Conservation (phyloP, 352 stramenopile species). For the Phytophthora melonis region DNA sequence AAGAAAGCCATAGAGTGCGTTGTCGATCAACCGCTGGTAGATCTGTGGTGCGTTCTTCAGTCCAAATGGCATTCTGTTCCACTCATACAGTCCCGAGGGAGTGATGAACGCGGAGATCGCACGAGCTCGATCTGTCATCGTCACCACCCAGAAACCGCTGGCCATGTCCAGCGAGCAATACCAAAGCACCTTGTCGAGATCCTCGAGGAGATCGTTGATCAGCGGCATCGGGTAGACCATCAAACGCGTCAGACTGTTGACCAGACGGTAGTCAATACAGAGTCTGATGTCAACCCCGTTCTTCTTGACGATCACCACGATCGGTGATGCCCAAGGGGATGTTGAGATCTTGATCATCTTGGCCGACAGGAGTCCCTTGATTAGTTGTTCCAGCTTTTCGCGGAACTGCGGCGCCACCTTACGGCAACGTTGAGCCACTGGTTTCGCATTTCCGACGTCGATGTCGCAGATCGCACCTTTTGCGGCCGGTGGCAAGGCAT, state of each 20-base stretch:
- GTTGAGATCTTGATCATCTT: too few species aligned
- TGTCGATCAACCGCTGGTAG: too few species aligned
- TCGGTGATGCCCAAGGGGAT: slow-evolving; percentile 27
- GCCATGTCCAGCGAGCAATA: not conserved
- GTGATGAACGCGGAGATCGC: too few species aligned
- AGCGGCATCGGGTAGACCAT: slow-evolving; percentile 6
- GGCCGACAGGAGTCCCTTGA: slow-evolving; percentile 23
- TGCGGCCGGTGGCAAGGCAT: slow-evolving; percentile 16
- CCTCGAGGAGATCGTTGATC: not conserved
- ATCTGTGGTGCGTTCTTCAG: too few species aligned
- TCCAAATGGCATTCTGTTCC: too few species aligned
- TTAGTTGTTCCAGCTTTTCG: slow-evolving; percentile 16
- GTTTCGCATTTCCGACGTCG: slow-evolving; percentile 4
- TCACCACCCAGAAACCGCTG: too few species aligned
- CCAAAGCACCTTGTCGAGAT: not conserved
- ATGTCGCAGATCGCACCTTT: slow-evolving; percentile 22
- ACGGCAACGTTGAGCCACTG: slow-evolving; percentile 14
- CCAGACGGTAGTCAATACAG: slow-evolving; percentile 28
- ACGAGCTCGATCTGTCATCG: too few species aligned
- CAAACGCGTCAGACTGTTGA: slow-evolving; percentile 16
- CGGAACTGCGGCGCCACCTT: slow-evolving; percentile 16
- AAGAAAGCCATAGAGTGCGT: too few species aligned
- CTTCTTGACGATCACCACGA: slow-evolving; percentile 34
- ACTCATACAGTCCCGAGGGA: too few species aligned
- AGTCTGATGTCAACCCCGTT: slow-evolving; percentile 26